Evolutionary conservation across 2,329 filamentous ascomycete species (phyloP).

Genomic region (Clonostachys rhizophaga): DNA sequence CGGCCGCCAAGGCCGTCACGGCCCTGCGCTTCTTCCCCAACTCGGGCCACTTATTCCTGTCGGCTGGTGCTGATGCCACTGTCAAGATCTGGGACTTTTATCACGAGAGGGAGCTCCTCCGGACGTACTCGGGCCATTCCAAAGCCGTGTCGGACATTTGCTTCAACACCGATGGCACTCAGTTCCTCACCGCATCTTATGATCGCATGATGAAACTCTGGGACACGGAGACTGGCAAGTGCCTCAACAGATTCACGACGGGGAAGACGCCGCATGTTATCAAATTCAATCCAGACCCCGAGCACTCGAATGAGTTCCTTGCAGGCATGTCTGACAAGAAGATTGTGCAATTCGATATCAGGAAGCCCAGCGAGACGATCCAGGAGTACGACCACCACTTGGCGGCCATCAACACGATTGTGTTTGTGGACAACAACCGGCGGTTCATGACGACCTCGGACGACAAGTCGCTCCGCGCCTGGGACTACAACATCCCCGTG

Average conservation of each 20-base stretch:
- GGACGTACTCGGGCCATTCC: conserved; percentile 85
- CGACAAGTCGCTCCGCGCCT: conserved; percentile 91
- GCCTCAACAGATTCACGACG: conserved; percentile 82
- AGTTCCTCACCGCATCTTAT: conserved; percentile 88
- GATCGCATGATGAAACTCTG: conserved; percentile 96
- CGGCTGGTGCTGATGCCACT: conserved; percentile 83
- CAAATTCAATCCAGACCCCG: conserved; percentile 80
- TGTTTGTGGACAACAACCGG: conserved; percentile 89
- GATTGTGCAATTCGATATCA: conserved; percentile 93
- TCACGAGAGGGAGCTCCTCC: conserved; percentile 80
- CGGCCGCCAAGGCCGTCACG: conserved; percentile 81
- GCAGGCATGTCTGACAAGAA: conserved; percentile 99
- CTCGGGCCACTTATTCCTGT: conserved; percentile 84
- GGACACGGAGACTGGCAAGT: conserved; percentile 94
- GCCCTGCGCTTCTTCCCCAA: conserved; percentile 84
- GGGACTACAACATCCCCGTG: conserved; percentile 98
- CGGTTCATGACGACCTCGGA: conserved; percentile 98
- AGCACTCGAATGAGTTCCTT: conserved; percentile 82
- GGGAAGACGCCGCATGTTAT: conserved; percentile 95
- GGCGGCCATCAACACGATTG: conserved; percentile 96
- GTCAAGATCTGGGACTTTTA: conserved; percentile 95
- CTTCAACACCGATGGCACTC: conserved; percentile 77
- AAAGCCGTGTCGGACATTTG: conserved; percentile 88
- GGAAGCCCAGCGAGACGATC: conserved; percentile 70
- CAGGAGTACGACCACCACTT: conserved; percentile 99